Conservation (phyloP, 495 filamentous ascomycete species). For the Lasiosphaeria miniovina region DNA sequence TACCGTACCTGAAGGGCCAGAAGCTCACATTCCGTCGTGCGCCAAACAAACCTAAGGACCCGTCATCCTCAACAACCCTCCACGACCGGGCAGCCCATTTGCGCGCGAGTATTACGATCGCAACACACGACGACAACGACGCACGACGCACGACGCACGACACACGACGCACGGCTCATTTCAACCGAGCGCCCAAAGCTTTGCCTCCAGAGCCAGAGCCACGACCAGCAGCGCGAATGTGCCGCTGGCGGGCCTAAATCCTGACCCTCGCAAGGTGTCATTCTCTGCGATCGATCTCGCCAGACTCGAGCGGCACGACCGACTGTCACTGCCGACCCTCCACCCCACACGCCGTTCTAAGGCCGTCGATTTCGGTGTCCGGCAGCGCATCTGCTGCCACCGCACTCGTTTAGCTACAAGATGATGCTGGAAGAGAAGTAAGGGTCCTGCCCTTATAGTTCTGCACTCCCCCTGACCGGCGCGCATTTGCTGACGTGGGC, state of each 20-base stretch:
- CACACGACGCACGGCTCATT: not conserved
- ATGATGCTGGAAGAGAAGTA: constrained; percentile 89
- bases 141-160: not conserved
- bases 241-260: constrained; percentile 7
- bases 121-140: not conserved
- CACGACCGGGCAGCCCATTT: not conserved
- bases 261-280: constrained; percentile 1
- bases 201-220: no score
- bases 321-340: constrained; percentile 7
- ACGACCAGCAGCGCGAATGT: constrained; percentile 7
- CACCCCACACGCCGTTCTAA: not conserved
- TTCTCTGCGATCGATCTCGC: constrained; percentile 13
- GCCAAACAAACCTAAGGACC: not conserved
- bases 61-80: not conserved
- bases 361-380: constrained; percentile 8
- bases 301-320: constrained; percentile 14
- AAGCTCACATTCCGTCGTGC: not conserved
- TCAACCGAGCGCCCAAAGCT: not conserved
- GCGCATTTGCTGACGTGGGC: constrained; percentile 19
- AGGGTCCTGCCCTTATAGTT: constrained; percentile 27
- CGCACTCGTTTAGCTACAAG: constrained; percentile 38
- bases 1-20: not conserved
- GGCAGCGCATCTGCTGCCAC: constrained; percentile 31
- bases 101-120: no score
- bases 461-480: not conserved